A percentile compares a stretch with the other conserved stretches of the same genome.
phyloP scores from a whole-genome alignment of 2,329 filamentous ascomycete genomes.

The Mollisiaceae sp. region DNA sequence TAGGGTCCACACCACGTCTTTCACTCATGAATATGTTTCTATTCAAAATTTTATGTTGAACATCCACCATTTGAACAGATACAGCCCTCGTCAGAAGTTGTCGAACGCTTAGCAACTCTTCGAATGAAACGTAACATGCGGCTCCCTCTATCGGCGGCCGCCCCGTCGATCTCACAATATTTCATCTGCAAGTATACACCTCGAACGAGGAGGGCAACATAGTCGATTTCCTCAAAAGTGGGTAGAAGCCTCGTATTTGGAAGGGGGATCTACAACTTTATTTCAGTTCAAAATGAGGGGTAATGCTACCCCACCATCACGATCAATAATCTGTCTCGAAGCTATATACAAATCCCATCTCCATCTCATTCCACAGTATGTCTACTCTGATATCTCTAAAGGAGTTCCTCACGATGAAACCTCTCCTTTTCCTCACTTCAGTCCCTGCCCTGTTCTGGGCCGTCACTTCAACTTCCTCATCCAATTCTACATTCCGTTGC shows the following conservation, averaged over 20 bases:
- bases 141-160: not conserved
- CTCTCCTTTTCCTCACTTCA: not conserved
- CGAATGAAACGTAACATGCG: conserved; percentile 6
- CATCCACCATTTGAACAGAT: too few species aligned
- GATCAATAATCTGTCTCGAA: not conserved
- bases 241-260: not conserved
- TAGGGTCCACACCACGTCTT: too few species aligned
- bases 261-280: not conserved
- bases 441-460: not conserved
- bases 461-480: not conserved
- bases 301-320: conserved; percentile 1
- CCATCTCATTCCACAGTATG: not conserved
- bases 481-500: not conserved
- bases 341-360: not conserved
- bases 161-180: not conserved
- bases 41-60: too few species aligned
- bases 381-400: not conserved
- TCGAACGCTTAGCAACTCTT: not conserved
- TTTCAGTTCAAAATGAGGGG: not conserved
- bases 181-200: not conserved
- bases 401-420: not conserved
- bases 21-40: too few species aligned
- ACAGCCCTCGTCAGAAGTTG: not conserved
- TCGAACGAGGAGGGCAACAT: not conserved
- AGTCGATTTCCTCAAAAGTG: not conserved